Evolutionary conservation across 2,329 filamentous ascomycete species (phyloP), one percentile per base, ranked within the genome.

Genomic region (Thermothelomyces thermophilus): DNA sequence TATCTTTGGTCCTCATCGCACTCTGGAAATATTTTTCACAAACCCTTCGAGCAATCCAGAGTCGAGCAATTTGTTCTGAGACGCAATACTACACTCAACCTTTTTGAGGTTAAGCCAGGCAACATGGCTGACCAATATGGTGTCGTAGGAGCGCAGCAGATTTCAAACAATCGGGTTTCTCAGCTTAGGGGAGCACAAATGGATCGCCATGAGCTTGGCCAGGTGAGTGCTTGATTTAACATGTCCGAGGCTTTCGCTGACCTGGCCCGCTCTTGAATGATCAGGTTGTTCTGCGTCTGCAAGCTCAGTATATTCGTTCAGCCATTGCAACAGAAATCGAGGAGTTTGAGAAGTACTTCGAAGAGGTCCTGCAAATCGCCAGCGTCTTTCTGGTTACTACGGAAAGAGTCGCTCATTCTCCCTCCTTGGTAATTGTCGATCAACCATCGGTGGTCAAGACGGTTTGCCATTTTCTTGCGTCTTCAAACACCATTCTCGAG

Each of bases 401-500:
- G 1, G 44, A 52, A 24, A 39, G 41, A 20, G 40, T 46, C 24
- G 17, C 30, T 3, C 10, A 42, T 10, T 46, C 48, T 14, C 33
- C 46, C 11, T 46, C 43, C 5, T 30, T 56, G 26, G 40, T 42
- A 3, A 20, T 54, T 22, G 16, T 42, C 22, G 45, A 56, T 24
- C 41, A 51, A 14, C 28, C 19, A 13, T 26, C 44, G 4, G 36
- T 50, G 16, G 35, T 50, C 24, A 50, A 50, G 14, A 34, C 22
- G 16, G 28, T 52, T 5, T 52, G 49, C 14, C 46, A 39, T 3
- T 52, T 56, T 30, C 39, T 54, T 20, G 52, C 35, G 14, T 46
- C 49, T 16, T 50, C 52, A 14, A 54, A 52, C 36, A 16, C n/a
- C 28, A 54, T 56, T 14, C 46, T 54, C 9, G 46, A 44, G 11